phyloP scores from a whole-genome alignment of 306 rosid genomes.

The Coriaria nepalensis region DNA sequence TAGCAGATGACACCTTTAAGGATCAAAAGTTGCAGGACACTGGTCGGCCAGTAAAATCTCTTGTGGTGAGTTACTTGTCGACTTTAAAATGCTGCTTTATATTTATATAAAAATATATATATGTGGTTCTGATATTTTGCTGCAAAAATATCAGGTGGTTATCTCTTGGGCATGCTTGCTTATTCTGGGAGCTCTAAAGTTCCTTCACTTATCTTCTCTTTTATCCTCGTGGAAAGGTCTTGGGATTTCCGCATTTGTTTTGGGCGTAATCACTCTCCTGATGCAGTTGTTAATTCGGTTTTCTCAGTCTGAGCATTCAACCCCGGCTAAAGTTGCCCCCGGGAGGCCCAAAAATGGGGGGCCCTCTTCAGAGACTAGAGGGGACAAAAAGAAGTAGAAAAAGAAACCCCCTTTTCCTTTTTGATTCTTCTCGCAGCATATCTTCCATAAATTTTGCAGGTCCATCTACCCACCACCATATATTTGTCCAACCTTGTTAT shows the following conservation, averaged over 20 bases:
- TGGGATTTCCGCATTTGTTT: conserved; percentile 33
- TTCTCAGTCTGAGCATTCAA: conserved; percentile 73
- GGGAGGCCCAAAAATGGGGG: conserved; percentile 27
- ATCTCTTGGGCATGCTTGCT: conserved; percentile 50
- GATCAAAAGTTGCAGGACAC: conserved; percentile 46
- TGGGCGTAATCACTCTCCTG: conserved; percentile 44
- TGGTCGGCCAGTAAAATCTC: conserved; percentile 63
- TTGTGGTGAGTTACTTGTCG: conserved; percentile 42
- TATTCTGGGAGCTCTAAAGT: conserved; percentile 37
- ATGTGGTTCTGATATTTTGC: conserved; percentile 6
- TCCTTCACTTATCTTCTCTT: conserved; percentile 47
- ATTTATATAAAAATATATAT: too few species aligned
- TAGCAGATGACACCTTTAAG: conserved; percentile 53
- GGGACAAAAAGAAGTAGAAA: conserved; percentile 38
- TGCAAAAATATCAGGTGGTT: conserved; percentile 36
- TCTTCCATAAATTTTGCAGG: conserved; percentile 6
- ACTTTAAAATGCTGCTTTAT: background rate
- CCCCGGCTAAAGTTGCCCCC: conserved; percentile 47
- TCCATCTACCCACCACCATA: conserved; percentile 6
- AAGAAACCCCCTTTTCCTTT: conserved; percentile 3
- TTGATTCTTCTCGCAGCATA: background rate
- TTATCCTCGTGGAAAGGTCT: conserved; percentile 76
- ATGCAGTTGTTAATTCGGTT: conserved; percentile 63
- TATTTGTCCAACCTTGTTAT: conserved; percentile 18
- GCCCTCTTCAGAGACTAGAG: conserved; percentile 18